Percentiles rank a stretch among this genome's conserved stretches.
These are phyloP conservation scores for Juglanconis juglandina DNA, from an alignment of 2,329 filamentous ascomycete species.

Conservation along the genomic window DNA sequence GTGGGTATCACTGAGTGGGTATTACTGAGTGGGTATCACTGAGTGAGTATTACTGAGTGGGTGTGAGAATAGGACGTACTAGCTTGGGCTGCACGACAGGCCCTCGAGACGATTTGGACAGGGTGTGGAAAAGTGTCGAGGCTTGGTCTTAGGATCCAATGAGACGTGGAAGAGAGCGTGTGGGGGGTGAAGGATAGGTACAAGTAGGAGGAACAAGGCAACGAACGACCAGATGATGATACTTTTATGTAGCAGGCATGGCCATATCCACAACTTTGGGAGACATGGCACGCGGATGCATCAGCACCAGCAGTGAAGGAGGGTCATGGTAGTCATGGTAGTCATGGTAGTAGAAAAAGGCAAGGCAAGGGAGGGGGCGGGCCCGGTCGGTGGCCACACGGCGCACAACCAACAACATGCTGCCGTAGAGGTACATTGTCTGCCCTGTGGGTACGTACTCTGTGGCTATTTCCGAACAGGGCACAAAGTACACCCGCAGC, in stretches of 20 bases:
- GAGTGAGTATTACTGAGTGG: not conserved
- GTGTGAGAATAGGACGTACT: not conserved
- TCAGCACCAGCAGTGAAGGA: not conserved
- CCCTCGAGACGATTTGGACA: not conserved
- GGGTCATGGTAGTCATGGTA: not conserved
- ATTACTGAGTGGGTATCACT: too few species aligned
- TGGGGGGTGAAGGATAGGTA: not conserved
- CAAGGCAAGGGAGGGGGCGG: not conserved
- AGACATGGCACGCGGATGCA: not conserved
- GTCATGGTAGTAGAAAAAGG: not conserved
- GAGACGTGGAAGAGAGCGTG: not conserved
- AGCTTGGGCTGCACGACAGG: not conserved
- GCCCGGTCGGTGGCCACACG: too few species aligned
- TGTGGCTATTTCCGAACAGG: conserved; percentile 7
- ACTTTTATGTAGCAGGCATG: not conserved
- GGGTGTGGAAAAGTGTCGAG: not conserved
- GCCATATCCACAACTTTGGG: not conserved
- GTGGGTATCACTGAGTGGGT: not conserved
- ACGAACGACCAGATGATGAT: too few species aligned
- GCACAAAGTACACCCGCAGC: conserved; percentile 6
- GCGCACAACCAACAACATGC: not conserved
- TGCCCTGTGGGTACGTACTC: conserved; percentile 10
- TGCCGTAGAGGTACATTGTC: not conserved
- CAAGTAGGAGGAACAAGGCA: too few species aligned
- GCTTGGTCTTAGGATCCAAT: not conserved